phyloP scores from a whole-genome alignment of 2,329 filamentous ascomycete genomes.

The Sphaerulina musiva region DNA sequence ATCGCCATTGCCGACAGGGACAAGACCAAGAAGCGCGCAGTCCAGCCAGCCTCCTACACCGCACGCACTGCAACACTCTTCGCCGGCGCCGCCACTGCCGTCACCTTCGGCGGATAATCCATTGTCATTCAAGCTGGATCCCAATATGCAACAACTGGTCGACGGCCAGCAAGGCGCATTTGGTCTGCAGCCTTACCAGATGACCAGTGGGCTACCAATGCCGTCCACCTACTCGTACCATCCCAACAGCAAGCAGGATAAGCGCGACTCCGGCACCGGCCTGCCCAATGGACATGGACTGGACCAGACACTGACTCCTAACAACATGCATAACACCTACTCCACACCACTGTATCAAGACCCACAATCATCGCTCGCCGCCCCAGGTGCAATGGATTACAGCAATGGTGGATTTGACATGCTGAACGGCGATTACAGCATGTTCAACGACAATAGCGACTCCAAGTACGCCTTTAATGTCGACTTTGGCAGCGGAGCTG shows the following conservation, averaged over 20 bases:
- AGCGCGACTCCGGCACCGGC: conserved; percentile 5
- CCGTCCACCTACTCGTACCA: conserved; percentile 23
- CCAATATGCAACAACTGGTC: conserved; percentile 50
- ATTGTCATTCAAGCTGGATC: conserved; percentile 46
- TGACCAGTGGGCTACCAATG: conserved; percentile 14
- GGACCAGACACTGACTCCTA: conserved; percentile 17
- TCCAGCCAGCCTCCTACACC: conserved; percentile 17
- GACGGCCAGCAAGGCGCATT: conserved; percentile 27
- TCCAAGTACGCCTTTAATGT: conserved; percentile 13
- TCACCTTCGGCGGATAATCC: conserved; percentile 2
- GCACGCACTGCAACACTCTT: conserved; percentile 9
- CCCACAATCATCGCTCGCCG: conserved; percentile 15
- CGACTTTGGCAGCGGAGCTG: conserved; percentile 9
- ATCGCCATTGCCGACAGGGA: conserved; percentile 10
- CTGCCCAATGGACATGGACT: conserved; percentile 13
- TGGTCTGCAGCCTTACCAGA: conserved; percentile 15
- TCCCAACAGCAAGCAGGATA: conserved; percentile 25
- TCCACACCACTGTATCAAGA: conserved; percentile 6
- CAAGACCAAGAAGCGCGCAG: conserved; percentile 11
- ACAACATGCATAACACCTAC: conserved; percentile 10
- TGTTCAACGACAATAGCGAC: conserved; percentile 4
- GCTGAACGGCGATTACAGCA: conserved; percentile 7
- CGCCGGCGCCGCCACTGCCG: not conserved
- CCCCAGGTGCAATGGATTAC: conserved; percentile 15
- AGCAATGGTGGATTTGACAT: conserved; percentile 13